Base-by-base conservation (phyloP, 257 asterid species). In the Solanum rostratum region DNA sequence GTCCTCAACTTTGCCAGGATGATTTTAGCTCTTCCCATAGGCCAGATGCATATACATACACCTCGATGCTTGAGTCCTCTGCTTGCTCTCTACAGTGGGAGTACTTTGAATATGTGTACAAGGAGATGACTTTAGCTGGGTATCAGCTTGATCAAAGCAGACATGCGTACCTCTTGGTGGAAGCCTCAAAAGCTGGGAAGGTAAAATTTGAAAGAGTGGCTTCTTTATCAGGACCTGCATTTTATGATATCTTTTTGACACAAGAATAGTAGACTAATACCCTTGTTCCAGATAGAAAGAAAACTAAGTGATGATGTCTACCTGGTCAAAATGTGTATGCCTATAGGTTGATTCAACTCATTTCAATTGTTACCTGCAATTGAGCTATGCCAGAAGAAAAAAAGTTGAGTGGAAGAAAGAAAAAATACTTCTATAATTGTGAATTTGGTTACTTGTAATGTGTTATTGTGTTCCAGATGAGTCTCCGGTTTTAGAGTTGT, bases 141-240 rank as follows among this genome's bases (percentile, higher is more conserved):
- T 79, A 91, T 90, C 92, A 71, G 81, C 84, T 92, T 43, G 92
- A 92, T 89, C 92, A 86, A 82, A 85, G 68, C 22, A 93, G 89
- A 87, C 93, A 91, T 73, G 92, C 92, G 45, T 79, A 33, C 63
- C 83, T 93, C 76, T 66, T 96, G 69, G 92, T 93, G 80, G 91
- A 92, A 89, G 96, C 98, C 73, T 95, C 98, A 81, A 89, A 84
- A 89, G 93, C 93, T 59, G 99, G 98, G 78, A 96, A 96, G 98
- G 99, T 96, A 86, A 82, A 85, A 55, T 68, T 49, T 46, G n/a
- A 9, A 76, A 76, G 59, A 49, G 45, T 82, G 20, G 29, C 22
- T 10, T 43, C 22, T 45, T 27, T 24, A 27, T 54, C 33, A 45
- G 83, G 55, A 54, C 76, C 73, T 52, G 10, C 54, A 68, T 33